Evolutionary conservation across 2,329 filamentous ascomycete genomes (phyloP).

Genomic region (Orbilia brochopaga): DNA sequence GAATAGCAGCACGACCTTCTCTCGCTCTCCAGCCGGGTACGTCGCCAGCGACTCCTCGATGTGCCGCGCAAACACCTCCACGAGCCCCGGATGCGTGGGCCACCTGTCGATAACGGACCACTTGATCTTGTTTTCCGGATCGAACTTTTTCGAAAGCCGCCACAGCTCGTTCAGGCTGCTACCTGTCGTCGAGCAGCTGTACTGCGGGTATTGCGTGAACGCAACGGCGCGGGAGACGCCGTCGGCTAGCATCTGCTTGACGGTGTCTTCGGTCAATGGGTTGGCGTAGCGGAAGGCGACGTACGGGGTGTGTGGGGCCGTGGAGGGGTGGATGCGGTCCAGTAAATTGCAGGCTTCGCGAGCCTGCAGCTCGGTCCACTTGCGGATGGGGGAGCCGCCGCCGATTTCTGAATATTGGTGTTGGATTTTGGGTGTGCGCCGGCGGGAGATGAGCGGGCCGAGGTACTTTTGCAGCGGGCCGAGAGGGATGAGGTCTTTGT

Average conservation of each 20-base stretch:
- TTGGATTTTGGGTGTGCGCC: slow-evolving; percentile 93
- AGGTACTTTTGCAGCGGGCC: slow-evolving; percentile 89
- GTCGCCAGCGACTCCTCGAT: slow-evolving; percentile 83
- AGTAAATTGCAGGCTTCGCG: slow-evolving; percentile 97
- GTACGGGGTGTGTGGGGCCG: slow-evolving; percentile 95
- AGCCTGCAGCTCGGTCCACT: slow-evolving; percentile 96
- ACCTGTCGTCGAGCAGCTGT: slow-evolving; percentile 95
- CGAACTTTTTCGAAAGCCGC: slow-evolving; percentile 80
- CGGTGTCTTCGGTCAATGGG: slow-evolving; percentile 93
- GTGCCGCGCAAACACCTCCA: slow-evolving; percentile 90
- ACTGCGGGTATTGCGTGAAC: slow-evolving; percentile 98
- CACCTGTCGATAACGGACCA: slow-evolving; percentile 99
- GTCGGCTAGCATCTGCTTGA: slow-evolving; percentile 78
- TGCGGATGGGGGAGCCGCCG: slow-evolving; percentile 95
- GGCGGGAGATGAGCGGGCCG: slow-evolving; percentile 81
- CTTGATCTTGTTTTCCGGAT: slow-evolving; percentile 73
- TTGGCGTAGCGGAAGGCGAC: slow-evolving; percentile 95
- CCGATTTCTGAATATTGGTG: slow-evolving; percentile 95
- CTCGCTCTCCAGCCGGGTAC: slow-evolving; percentile 80
- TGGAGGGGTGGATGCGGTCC: slow-evolving; percentile 87
- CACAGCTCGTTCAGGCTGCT: slow-evolving; percentile 96
- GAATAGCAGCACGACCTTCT: slow-evolving; percentile 84
- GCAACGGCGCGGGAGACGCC: slow-evolving; percentile 94
- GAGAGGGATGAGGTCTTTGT: slow-evolving; percentile 93
- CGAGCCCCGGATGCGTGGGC: slow-evolving; percentile 87